These are phyloP conservation scores for Reutealis trisperma DNA, from an alignment of 345 rosid genomes.

Conservation along the genomic window DNA sequence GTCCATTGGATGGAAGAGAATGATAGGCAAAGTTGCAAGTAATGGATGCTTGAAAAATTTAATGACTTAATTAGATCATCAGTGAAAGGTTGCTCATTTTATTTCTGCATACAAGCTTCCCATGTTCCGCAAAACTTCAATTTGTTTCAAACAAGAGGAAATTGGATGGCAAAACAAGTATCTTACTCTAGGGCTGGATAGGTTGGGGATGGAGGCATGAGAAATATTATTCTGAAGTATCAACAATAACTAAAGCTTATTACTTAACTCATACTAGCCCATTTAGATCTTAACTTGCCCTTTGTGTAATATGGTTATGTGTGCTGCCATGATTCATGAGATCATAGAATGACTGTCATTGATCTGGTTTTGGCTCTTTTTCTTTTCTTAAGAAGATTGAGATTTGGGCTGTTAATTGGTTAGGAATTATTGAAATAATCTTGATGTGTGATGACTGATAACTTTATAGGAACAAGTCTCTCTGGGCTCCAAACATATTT, in stretches of 20 bases:
- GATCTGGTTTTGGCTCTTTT: neutral
- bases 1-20: neutral
- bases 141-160: neutral
- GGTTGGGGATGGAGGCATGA: neutral
- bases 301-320: neutral
- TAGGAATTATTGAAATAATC: neutral
- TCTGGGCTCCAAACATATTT: neutral
- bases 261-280: no score
- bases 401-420: neutral
- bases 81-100: neutral
- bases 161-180: neutral
- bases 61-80: neutral
- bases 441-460: neutral
- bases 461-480: neutral
- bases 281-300: no score
- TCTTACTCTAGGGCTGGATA: neutral
- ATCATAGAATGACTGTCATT: neutral
- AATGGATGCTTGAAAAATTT: neutral
- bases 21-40: no score
- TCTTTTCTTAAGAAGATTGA: neutral
- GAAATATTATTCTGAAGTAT: neutral
- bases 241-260: no score
- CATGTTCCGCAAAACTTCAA: slow-evolving; percentile 3
- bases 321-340: neutral
- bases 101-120: neutral